A percentile compares a stretch with the other conserved stretches of the same genome.
These are phyloP conservation scores for Phytophthora rubi DNA, from an alignment of 352 stramenopile genomes.

Conservation along the genomic window DNA sequence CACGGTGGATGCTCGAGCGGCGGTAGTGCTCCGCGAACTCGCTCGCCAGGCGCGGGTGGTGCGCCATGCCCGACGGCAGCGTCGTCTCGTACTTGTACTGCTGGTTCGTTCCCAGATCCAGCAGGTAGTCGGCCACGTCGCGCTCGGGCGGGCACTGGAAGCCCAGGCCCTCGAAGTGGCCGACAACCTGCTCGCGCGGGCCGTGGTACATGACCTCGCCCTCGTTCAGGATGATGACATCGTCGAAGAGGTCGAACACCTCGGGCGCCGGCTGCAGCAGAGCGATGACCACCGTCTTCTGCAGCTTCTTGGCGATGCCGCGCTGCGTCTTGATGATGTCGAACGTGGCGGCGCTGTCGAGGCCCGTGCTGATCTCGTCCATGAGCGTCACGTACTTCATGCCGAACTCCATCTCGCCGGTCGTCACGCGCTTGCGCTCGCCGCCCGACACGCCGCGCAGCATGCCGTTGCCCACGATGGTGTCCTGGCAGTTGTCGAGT, in stretches of 20 bases:
- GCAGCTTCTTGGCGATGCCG: slow-evolving; percentile 14
- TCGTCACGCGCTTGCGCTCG: slow-evolving; percentile 76
- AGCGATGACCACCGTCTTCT: slow-evolving; percentile 67
- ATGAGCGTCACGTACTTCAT: slow-evolving; percentile 78
- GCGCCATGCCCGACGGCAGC: slow-evolving; percentile 4
- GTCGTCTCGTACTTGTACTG: slow-evolving; percentile 37
- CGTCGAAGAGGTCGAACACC: slow-evolving; percentile 34
- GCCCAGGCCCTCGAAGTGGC: slow-evolving; percentile 46
- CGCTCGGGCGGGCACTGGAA: slow-evolving; percentile 41
- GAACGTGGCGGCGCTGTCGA: slow-evolving; percentile 77
- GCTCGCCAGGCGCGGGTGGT: slow-evolving; percentile 29
- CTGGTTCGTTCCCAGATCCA: slow-evolving; percentile 47
- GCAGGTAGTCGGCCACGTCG: slow-evolving; percentile 48
- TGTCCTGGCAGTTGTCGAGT: slow-evolving; percentile 58
- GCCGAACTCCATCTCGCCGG: slow-evolving; percentile 88
- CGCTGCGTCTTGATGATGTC: slow-evolving; percentile 41
- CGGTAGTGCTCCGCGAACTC: slow-evolving; percentile 34
- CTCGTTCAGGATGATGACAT: slow-evolving; percentile 29
- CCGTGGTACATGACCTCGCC: slow-evolving; percentile 33
- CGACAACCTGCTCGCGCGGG: slow-evolving; percentile 47
- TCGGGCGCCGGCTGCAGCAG: slow-evolving; percentile 81
- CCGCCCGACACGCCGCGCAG: slow-evolving; percentile 67
- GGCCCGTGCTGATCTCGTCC: slow-evolving; percentile 93
- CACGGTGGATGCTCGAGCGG: slow-evolving; percentile 23
- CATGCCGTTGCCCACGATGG: slow-evolving; percentile 61